A percentile compares a stretch with the other conserved stretches of the same genome.
These are phyloP conservation scores for Sphagnum magellanicum DNA, from an alignment of 228 moss, liverwort and hornwort genomes.

Conservation along the genomic window DNA sequence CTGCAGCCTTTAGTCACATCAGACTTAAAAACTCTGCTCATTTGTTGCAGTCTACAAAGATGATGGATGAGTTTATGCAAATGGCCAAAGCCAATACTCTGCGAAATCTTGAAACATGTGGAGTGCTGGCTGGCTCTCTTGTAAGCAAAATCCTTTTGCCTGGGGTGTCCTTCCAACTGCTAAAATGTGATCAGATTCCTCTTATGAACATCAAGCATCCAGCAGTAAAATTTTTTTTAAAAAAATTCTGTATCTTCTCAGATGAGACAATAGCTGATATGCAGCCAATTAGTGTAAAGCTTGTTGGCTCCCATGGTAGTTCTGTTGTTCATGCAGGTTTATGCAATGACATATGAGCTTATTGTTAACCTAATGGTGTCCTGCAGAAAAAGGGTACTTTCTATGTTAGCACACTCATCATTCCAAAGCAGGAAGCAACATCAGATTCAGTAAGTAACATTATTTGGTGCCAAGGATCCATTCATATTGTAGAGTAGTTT, in stretches of 20 bases:
- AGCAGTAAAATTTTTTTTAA: too few relatives aligned
- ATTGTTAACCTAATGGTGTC: neutral
- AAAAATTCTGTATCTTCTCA: too few relatives aligned
- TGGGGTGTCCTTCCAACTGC: too few relatives aligned
- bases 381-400: constrained; percentile 80
- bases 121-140: constrained; percentile 81
- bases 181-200: too few relatives aligned
- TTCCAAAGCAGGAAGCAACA: constrained; percentile 96
- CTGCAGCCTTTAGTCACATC: neutral
- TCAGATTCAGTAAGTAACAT: constrained; percentile 80
- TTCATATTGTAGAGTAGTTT: neutral
- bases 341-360: too few relatives aligned
- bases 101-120: constrained; percentile 94
- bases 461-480: neutral
- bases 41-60: constrained; percentile 63
- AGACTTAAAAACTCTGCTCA: too few relatives aligned
- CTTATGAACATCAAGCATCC: too few relatives aligned
- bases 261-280: too few relatives aligned
- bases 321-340: too few relatives aligned
- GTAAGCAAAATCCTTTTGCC: constrained; percentile 30
- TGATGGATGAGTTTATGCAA: constrained; percentile 98
- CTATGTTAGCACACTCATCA: constrained; percentile 80
- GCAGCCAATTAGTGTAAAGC: too few relatives aligned
- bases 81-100: constrained; percentile 71
- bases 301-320: too few relatives aligned